Evolutionary conservation across 306 rosid species (phyloP).

Genomic region (Prunus davidiana): DNA sequence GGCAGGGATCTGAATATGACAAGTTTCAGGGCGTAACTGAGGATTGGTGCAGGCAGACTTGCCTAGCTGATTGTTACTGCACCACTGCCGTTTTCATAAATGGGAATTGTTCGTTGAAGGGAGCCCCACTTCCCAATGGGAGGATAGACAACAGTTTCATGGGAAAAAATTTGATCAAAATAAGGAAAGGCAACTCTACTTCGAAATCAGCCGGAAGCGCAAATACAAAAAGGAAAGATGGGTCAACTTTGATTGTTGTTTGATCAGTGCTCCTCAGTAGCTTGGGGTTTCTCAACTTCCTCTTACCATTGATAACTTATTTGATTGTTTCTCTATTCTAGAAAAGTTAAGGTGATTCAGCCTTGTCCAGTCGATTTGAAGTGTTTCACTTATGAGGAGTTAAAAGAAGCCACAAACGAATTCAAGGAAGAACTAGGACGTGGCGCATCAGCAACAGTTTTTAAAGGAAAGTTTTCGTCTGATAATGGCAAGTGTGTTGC

Average conservation of each 20-base stretch:
- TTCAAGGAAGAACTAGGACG: conserved; percentile 30
- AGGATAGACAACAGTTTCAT: background rate
- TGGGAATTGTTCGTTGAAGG: conserved; percentile 11
- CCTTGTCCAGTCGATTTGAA: background rate
- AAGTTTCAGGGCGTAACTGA: background rate
- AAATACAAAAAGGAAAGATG: background rate
- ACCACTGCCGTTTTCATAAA: background rate
- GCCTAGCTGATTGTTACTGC: conserved; percentile 30
- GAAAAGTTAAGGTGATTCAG: background rate
- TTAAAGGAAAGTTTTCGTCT: conserved; percentile 23
- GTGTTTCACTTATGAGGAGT: conserved; percentile 19
- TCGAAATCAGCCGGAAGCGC: background rate
- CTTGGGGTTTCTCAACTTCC: conserved; percentile 13
- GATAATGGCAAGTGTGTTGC: conserved; percentile 21
- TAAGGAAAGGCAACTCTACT: conserved; percentile 17
- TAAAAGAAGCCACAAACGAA: conserved; percentile 24
- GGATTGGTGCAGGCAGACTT: conserved; percentile 17
- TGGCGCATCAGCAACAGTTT: conserved; percentile 32
- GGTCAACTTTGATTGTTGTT: conserved; percentile 13
- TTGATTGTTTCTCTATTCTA: background rate
- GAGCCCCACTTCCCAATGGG: conserved; percentile 19
- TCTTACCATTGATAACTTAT: background rate
- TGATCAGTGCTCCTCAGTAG: conserved; percentile 24
- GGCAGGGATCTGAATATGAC: background rate
- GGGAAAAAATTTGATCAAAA: conserved; percentile 10